Base-by-base conservation (phyloP, 2,329 filamentous ascomycete genomes). In the Fusarium virguliforme region DNA sequence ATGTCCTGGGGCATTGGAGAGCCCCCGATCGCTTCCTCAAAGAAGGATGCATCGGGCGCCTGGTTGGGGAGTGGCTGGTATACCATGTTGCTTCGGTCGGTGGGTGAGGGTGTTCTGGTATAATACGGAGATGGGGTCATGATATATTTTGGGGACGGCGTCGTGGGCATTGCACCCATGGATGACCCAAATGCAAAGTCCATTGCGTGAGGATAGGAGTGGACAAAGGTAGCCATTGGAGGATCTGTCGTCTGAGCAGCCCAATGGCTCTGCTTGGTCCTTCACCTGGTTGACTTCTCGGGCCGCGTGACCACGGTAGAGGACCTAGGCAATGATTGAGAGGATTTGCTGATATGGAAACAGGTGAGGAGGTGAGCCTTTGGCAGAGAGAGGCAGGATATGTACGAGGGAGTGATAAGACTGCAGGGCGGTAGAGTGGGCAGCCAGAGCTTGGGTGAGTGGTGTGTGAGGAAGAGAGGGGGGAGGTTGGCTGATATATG, bases 21-120 rank as follows among this genome's bases (percentile, higher is more conserved):
- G 22, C 67, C 46, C 6, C 62, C 74, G 15, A 76, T 73, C 54
- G 75, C 75, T 59, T 76, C 75, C 15, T 76, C 75, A 26, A 76
- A 76, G 30, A 76, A 76, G 3, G 74, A 75, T 28, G 70, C 62
- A 50, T 70, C 69, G 54, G 70, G 51, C 7, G 66, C 50, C 40
- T 76, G 75, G n/a, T 55, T 62, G 30, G 68, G 61, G 8, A 62
- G 35, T 24, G 69, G 65, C 43, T 75, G 72, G 37, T 66, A 74
- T 8, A 37, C 59, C 51, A 74, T 60, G 41, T 65, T 70, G 37
- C 54, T 66, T 65, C 67, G 70, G 38, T 61, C 58, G 51, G 64
- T 56, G 43, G 71, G 74, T 12, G 74, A 75, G 13, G 67, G 72
- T 34, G 67, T 73, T 62, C 65, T 62, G 41, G 72, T 70, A n/a